Evolutionary conservation across 2,329 filamentous ascomycete genomes (phyloP), one percentile per base, ranked within the genome.

Genomic region (Sporothrix pseudoabietina): DNA sequence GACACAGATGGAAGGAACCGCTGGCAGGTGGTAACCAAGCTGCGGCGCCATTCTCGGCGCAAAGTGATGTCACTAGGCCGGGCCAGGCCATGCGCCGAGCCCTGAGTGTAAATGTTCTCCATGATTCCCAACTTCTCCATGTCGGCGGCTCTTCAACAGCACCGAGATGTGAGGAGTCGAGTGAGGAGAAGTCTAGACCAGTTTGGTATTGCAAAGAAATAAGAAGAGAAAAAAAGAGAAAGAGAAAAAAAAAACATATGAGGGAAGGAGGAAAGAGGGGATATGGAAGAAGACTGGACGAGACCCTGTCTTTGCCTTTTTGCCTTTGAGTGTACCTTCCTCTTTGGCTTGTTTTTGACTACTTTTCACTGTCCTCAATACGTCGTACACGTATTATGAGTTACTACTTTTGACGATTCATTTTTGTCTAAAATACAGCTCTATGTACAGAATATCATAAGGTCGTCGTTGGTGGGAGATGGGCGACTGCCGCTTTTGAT

Each of bases 1-100:
- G 19, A 54, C 19, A 54, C 47, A 54, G n/a, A 12, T 55, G 52
- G 14, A 49, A 49, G 44, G 44, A 49, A 3, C 44, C 44, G 44
- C 44, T 26, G 52, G 52, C n/a, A 30, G 61, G n/a, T 26, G 39
- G 61, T 65, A 65, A 65, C 39, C 39, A 26, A 16, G 12, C 61
- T 22, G 61, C 65, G 65, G 65, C 65, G 44, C 44, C 65, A 68
- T 68, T 68, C 44, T 68, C 65, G 65, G 61, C 47, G 65, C 47
- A 68, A 68, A 68, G 65, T 68, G 65, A 68, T 68, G 65, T 68
- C 65, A 68, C 65, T 68, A 68, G 44, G 44, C 44, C 63, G 41
- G 63, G 41, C 63, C 63, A 49, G 63, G 63, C 65, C 65, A 68
- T 7, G 41, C 26, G 44, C 65, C 26, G 63, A 49, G 26, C 57